Evolutionary conservation across 805 yeast species (phyloP), one percentile per base, ranked within the genome.

Genomic region (Nakazawaea wyomingensis): DNA sequence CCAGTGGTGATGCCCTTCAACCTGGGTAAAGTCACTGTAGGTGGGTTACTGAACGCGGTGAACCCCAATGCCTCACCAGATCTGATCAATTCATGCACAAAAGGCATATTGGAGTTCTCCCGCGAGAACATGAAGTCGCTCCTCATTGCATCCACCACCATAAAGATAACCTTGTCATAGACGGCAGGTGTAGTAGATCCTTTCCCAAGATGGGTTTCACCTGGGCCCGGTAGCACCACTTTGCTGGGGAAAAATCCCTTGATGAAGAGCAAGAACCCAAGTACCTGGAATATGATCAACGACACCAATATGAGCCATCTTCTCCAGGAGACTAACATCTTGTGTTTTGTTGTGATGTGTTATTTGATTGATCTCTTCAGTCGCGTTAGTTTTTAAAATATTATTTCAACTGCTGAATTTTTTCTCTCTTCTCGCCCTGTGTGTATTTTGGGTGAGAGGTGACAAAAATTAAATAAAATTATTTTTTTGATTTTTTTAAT

Each of bases 21-120:
- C 46, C 99, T 73, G 0, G 99, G 99, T 30, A 93, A 66, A 0
- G 99, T 93, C 8, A 93, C 99, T 0, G 99, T 93, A 3, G 99
- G 99, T 1, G 99, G 98, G 50, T 85, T 85, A 1, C 96, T 82
- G 58, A 71, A 85, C 0, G 96, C 96, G 0, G 99, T 93, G 60
- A 79, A 90, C 0, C 96, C 96, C 39, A 90, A 54, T 0, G 93
- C 98, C 28, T 70, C 53, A 9, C 95, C 95, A 0, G 68, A 51
- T 41, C 75, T 71, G 7, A 91, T 65, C 45, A 90, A 62, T 2
- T 62, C 49, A 50, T 91, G 98, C 0, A 85, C 73, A 54, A 75
- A 78, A 0, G 54, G 33, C 85, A 93, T 86, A 7, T 74, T 56
- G 0, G 96, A 87, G 2, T 64, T 54, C 11, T 74, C 65, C n/a